phyloP scores from a whole-genome alignment of 768 basidiomycete genomes.

The Amanita fuliginea region DNA sequence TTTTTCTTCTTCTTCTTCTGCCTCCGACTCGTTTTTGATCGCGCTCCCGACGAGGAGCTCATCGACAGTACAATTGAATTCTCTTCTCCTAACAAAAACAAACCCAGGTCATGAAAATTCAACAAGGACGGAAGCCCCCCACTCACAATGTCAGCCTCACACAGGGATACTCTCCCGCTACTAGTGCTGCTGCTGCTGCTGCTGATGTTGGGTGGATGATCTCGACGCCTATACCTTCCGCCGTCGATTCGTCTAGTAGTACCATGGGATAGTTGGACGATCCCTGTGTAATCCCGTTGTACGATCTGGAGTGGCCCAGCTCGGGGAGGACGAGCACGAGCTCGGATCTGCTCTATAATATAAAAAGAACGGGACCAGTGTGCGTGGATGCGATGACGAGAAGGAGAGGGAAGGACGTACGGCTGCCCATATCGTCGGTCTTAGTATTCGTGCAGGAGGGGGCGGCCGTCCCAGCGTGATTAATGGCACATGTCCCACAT shows the following conservation, averaged over 20 bases:
- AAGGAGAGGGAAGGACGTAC: background rate
- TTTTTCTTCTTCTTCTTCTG: background rate
- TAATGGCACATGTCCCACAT: background rate
- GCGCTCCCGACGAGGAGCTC: background rate
- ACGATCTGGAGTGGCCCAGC: background rate
- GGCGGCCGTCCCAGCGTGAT: no score
- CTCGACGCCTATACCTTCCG: background rate
- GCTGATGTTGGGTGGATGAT: background rate
- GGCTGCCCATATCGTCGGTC: background rate
- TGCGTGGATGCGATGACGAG: no score
- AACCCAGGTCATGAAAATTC: no score
- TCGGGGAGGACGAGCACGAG: slow-evolving; percentile 6
- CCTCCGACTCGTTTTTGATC: background rate
- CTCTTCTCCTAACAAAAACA: background rate
- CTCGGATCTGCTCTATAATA: slow-evolving; percentile 3
- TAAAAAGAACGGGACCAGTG: no score
- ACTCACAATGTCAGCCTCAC: background rate
- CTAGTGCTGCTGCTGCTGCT: no score
- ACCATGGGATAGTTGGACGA: slow-evolving; percentile 6
- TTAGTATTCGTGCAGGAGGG: background rate
- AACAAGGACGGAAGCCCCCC: no score
- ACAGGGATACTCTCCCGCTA: background rate
- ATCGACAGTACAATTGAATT: slow-evolving; percentile 1
- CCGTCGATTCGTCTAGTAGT: slow-evolving; percentile 2
- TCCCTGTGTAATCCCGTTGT: slow-evolving; percentile 3